phyloP scores from a whole-genome alignment of 2,329 filamentous ascomycete genomes.

The Xylogone sp. region DNA sequence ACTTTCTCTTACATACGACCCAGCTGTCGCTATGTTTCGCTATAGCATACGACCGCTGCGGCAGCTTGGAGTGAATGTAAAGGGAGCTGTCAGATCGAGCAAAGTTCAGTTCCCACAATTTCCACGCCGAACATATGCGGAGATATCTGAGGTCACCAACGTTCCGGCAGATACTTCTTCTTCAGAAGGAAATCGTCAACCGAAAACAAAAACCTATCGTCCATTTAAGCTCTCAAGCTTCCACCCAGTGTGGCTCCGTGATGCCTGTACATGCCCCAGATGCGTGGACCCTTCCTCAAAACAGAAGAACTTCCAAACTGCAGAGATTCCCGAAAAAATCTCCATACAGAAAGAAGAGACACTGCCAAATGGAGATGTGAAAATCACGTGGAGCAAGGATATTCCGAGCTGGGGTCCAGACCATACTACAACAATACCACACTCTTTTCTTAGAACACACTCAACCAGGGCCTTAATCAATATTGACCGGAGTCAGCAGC shows the following conservation, averaged over 20 bases:
- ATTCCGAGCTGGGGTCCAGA: conserved; percentile 28
- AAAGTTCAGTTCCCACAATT: too few relatives aligned
- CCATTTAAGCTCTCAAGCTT: background rate
- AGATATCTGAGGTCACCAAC: too few relatives aligned
- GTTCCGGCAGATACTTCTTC: too few relatives aligned
- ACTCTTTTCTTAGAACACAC: conserved; percentile 4
- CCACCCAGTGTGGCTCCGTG: conserved; percentile 41
- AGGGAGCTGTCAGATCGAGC: too few relatives aligned
- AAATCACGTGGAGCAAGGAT: conserved; percentile 55
- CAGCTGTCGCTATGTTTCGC: too few relatives aligned
- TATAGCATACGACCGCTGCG: too few relatives aligned
- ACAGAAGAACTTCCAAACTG: conserved; percentile 62
- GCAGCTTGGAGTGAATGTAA: too few relatives aligned
- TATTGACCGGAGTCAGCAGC: background rate
- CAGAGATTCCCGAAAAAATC: conserved; percentile 55
- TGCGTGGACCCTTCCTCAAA: conserved; percentile 57
- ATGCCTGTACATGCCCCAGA: conserved; percentile 52
- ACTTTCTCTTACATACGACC: too few relatives aligned
- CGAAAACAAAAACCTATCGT: background rate
- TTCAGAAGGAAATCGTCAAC: too few relatives aligned
- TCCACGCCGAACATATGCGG: too few relatives aligned
- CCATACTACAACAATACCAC: conserved; percentile 21
- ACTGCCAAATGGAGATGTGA: conserved; percentile 35
- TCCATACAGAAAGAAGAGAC: conserved; percentile 30
- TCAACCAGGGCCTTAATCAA: background rate